Base-by-base conservation (phyloP, 371 early-diverging fungal species). In the Mortierella polycephala region DNA sequence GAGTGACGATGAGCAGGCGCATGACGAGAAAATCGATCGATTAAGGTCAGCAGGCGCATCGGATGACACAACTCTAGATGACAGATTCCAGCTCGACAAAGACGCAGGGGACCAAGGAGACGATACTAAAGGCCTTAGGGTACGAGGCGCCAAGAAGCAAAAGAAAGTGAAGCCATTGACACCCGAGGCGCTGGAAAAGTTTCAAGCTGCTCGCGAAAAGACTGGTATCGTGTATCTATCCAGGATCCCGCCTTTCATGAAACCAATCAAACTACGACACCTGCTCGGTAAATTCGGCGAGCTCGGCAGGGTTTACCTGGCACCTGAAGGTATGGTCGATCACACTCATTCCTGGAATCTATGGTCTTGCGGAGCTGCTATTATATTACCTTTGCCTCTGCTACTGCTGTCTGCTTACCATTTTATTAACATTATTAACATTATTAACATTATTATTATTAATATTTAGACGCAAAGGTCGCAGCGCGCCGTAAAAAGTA, bases 151-250 rank as follows among this genome's bases (percentile, higher is more conserved):
- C 60, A 69, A 79, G 60, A 83, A 80, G 56, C 83, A 74, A 53
- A 83, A 83, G 54, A 86, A 82, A 55, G 82, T 89, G 37, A 89
- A 90, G 67, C 91, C 91, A 4, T 69, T 97, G 49, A 89, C 92
- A 1, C 86, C 88, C 0, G 87, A 88, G 70, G 91, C 92, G 41
- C 82, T 96, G 0, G 82, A 83, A 50, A 87, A 89, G 58, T 94
- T 92, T 75, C 87, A 95, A 75, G 85, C 86, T 54, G 89, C 85
- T 12, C 84, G 91, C 23, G 89, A 94, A 46, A 87, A 86, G 60
- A 90, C 95, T 0, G 98, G 98, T 16, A 92, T 98, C 8, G 89
- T 96, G 40, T 98, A 98, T 81, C 76, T 98, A 54, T 94, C 95
- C 5, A 88, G 95, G 39, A 86, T 98, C 14, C 99, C 99, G 11